Evolutionary conservation across 768 basidiomycete genomes (phyloP).

Genomic region (Chlorophyllum brunneum): DNA sequence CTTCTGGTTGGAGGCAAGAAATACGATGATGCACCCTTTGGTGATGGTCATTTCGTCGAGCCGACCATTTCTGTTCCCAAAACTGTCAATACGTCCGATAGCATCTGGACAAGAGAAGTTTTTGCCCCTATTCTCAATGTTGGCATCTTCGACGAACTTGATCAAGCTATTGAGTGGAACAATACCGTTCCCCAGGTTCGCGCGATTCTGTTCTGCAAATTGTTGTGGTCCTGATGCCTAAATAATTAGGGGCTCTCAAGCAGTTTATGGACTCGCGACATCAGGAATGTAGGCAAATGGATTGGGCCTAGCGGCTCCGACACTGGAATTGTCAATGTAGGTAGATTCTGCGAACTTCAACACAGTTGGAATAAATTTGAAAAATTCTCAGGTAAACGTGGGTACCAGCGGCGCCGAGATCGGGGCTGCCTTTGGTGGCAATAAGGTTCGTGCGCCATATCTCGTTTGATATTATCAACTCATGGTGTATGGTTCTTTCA

Average conservation of each 20-base stretch:
- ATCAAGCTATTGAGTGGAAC: constrained; percentile 86
- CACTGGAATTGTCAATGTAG: constrained; percentile 87
- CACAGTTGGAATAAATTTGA: constrained; percentile 13
- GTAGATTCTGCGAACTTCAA: constrained; percentile 22
- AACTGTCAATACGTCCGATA: constrained; percentile 46
- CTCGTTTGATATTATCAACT: constrained; percentile 5
- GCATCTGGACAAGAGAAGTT: constrained; percentile 75
- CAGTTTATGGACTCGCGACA: constrained; percentile 84
- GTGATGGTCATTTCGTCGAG: constrained; percentile 82
- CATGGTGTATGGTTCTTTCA: constrained; percentile 23
- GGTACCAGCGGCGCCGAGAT: constrained; percentile 61
- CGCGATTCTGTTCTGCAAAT: constrained; percentile 12
- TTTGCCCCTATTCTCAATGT: constrained; percentile 91
- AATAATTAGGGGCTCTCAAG: constrained; percentile 71
- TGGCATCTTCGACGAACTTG: constrained; percentile 80
- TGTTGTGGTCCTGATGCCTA: constrained; percentile 11
- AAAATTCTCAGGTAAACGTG: constrained; percentile 43
- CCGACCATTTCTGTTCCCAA: constrained; percentile 79
- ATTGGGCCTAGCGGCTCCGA: constrained; percentile 88
- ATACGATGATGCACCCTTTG: constrained; percentile 47
- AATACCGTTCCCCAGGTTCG: constrained; percentile 78
- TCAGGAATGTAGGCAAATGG: constrained; percentile 87
- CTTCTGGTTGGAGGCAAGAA: constrained; percentile 69
- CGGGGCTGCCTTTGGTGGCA: constrained; percentile 88
- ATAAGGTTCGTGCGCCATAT: constrained; percentile 55